These are phyloP conservation scores for Rhodotorula glutinis DNA, from an alignment of 1,284 basidiomycete species.

Conservation along the genomic window DNA sequence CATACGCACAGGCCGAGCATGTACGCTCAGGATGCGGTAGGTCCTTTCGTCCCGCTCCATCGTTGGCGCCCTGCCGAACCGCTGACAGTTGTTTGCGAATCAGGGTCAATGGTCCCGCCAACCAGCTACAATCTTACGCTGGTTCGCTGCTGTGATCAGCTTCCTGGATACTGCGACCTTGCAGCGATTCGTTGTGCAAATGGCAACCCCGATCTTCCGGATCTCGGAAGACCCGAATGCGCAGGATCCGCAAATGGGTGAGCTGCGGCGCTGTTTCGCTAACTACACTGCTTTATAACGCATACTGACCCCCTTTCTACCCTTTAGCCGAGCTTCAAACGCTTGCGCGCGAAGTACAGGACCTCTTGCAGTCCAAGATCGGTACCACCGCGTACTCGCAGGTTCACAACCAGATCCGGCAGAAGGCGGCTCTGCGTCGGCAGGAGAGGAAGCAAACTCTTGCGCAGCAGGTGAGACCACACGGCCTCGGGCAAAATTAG, in stretches of 20 bases:
- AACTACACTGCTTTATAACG: not conserved
- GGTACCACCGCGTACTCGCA: slow-evolving; percentile 75
- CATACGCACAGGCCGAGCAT: slow-evolving; percentile 51
- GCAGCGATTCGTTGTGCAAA: slow-evolving; percentile 72
- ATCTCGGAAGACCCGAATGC: slow-evolving; percentile 75
- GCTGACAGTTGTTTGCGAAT: not conserved
- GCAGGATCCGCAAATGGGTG: slow-evolving; percentile 73
- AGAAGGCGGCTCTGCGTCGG: slow-evolving; percentile 64
- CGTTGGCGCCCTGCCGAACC: too few relatives aligned
- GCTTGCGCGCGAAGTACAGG: slow-evolving; percentile 78
- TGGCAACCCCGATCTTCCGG: slow-evolving; percentile 81
- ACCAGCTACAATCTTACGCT: slow-evolving; percentile 75
- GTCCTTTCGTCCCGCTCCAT: slow-evolving; percentile 13
- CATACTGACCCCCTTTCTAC: not conserved
- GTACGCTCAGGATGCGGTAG: slow-evolving; percentile 44
- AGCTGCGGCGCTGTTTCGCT: slow-evolving; percentile 44
- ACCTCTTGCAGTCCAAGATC: slow-evolving; percentile 79
- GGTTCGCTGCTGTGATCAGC: slow-evolving; percentile 87
- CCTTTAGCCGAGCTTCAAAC: slow-evolving; percentile 75
- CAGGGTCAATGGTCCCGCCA: slow-evolving; percentile 72
- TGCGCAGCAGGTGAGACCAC: slow-evolving; percentile 57
- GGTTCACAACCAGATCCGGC: slow-evolving; percentile 75
- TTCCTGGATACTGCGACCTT: slow-evolving; percentile 61
- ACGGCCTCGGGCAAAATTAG: not conserved
- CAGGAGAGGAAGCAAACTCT: slow-evolving; percentile 68